A percentile compares a stretch with the other conserved stretches of the same genome.
These are phyloP conservation scores for Euphorbia pulcherrima DNA, from an alignment of 345 rosid genomes.

Conservation along the genomic window DNA sequence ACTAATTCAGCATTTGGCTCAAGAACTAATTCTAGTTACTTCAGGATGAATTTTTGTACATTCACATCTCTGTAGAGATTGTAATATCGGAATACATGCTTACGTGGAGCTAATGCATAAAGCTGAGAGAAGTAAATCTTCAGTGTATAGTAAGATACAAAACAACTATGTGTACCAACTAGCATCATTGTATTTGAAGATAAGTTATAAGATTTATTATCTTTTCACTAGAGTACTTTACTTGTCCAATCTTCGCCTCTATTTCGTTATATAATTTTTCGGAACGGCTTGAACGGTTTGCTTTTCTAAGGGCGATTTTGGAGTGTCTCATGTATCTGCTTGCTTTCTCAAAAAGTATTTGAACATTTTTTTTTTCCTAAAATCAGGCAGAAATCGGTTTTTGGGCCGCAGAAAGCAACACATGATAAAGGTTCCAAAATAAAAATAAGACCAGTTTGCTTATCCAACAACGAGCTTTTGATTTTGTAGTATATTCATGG, in stretches of 20 bases:
- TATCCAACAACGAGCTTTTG: not conserved
- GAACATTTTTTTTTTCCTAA: no score
- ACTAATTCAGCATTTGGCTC: slow-evolving; percentile 15
- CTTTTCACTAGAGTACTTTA: no score
- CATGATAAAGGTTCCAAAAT: not conserved
- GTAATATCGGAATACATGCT: not conserved
- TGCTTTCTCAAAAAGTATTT: no score
- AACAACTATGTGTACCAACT: not conserved
- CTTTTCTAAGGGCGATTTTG: no score
- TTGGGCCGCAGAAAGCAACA: not conserved
- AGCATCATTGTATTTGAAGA: not conserved
- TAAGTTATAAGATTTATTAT: not conserved
- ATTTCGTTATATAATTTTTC: not conserved
- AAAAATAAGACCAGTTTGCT: not conserved
- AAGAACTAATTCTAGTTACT: slow-evolving; percentile 1
- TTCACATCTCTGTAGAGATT: not conserved
- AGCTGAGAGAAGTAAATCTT: slow-evolving; percentile 4
- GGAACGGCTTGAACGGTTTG: not conserved
- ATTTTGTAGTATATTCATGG: not conserved
- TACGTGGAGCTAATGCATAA: slow-evolving; percentile 2
- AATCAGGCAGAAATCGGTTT: no score
- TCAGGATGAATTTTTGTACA: not conserved
- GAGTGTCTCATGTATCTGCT: no score
- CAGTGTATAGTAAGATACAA: slow-evolving; percentile 6
- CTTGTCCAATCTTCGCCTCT: not conserved